Conservation (phyloP, 371 early-diverging fungal genomes). For the Mortierella sp. region DNA sequence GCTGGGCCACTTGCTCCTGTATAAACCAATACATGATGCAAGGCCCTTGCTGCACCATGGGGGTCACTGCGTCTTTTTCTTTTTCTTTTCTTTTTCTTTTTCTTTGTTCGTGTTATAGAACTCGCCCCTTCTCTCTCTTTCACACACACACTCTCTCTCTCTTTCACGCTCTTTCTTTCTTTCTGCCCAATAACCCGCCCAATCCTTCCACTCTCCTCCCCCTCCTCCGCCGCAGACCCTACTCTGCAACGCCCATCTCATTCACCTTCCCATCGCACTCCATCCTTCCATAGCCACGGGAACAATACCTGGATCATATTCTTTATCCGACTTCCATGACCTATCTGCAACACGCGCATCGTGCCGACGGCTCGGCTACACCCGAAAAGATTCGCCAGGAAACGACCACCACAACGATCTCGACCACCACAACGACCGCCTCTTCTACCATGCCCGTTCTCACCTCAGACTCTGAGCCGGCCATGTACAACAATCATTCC, state of each 20-base stretch:
- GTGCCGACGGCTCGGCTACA: constrained; percentile 15
- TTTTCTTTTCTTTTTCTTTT: background rate
- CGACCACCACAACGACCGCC: constrained; percentile 44
- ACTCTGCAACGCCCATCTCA: too few relatives aligned
- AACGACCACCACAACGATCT: constrained; percentile 44
- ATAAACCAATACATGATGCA: too few relatives aligned
- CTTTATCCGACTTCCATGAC: constrained; percentile 26
- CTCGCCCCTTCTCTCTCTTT: background rate
- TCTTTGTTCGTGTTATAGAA: background rate
- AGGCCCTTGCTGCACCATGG: too few relatives aligned
- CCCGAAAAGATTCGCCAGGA: constrained; percentile 49
- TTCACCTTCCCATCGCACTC: background rate
- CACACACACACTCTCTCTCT: background rate
- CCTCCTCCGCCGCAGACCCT: background rate
- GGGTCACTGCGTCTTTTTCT: background rate
- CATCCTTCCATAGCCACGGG: constrained; percentile 9
- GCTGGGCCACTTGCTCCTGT: too few relatives aligned
- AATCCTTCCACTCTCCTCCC: too few relatives aligned
- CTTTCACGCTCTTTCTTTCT: background rate
- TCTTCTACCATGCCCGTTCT: constrained; percentile 28
- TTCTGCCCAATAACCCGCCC: background rate
- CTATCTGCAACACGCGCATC: constrained; percentile 30
- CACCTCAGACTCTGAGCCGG: constrained; percentile 46
- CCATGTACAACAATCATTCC: constrained; percentile 13
- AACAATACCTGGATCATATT: background rate